phyloP scores from a whole-genome alignment of 306 rosid genomes.

The Crotalaria pallida region DNA sequence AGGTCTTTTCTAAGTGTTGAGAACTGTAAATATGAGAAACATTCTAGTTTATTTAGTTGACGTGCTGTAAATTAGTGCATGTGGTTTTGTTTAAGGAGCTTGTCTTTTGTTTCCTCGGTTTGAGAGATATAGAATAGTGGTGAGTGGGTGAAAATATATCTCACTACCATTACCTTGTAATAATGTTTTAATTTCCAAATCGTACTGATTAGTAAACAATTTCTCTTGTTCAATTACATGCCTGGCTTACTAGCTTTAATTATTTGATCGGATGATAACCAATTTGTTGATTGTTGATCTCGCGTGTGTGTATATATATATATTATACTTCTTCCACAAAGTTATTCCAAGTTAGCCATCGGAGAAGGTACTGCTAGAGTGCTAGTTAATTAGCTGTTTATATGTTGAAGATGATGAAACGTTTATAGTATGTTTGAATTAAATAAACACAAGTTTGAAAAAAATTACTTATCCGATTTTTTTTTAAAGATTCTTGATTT shows the following conservation, averaged over 20 bases:
- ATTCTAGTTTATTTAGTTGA: background rate
- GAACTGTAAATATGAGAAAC: background rate
- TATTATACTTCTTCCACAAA: background rate
- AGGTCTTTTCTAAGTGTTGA: background rate
- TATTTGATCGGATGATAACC: background rate
- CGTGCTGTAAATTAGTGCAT: conserved; percentile 17
- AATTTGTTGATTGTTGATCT: background rate
- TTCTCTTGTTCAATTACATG: background rate
- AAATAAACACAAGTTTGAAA: no score
- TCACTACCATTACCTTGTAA: background rate
- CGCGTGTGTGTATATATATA: no score
- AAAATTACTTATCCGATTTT: no score
- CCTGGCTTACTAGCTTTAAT: background rate
- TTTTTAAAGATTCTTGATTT: no score
- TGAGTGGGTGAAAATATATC: background rate
- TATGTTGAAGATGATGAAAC: no score
- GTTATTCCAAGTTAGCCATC: no score
- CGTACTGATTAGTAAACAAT: background rate
- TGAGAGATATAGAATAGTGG: conserved; percentile 3
- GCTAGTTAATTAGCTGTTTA: no score
- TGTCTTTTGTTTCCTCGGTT: background rate
- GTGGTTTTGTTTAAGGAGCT: background rate
- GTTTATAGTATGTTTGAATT: no score
- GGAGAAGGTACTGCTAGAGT: no score
- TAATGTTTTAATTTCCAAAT: background rate